phyloP scores from a whole-genome alignment of 1,139 yeast species.

The Suhomyces bribrorum region DNA sequence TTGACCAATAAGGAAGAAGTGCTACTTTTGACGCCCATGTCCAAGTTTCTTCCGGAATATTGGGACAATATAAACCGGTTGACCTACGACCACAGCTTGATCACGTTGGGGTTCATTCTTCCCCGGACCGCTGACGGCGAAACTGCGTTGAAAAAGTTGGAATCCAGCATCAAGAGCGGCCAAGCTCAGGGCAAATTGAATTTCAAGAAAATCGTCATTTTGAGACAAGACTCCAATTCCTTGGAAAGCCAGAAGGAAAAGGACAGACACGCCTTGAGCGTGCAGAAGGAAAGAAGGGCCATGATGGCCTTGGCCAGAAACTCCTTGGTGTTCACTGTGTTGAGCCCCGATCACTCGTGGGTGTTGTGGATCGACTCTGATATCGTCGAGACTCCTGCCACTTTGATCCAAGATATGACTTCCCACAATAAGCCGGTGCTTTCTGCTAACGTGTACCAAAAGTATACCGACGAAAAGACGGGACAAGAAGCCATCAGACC shows the following conservation, averaged over 20 bases:
- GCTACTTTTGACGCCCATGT: conserved; percentile 83
- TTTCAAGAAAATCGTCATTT: conserved; percentile 78
- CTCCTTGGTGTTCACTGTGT: conserved; percentile 83
- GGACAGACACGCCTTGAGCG: conserved; percentile 68
- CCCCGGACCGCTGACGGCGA: conserved; percentile 85
- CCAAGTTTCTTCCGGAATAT: conserved; percentile 77
- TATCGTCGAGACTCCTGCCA: conserved; percentile 81
- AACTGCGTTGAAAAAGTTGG: conserved; percentile 66
- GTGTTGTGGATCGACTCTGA: conserved; percentile 95
- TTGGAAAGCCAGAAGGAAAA: conserved; percentile 69
- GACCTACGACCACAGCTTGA: conserved; percentile 78
- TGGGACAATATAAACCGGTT: conserved; percentile 80
- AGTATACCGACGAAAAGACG: conserved; percentile 61
- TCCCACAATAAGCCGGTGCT: conserved; percentile 81
- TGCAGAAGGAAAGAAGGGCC: conserved; percentile 86
- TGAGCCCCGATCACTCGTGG: conserved; percentile 92
- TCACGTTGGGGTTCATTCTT: conserved; percentile 87
- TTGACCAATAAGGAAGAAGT: conserved; percentile 77
- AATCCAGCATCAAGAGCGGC: conserved; percentile 62
- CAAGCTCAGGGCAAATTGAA: conserved; percentile 56
- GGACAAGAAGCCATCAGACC: conserved; percentile 70
- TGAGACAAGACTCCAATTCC: conserved; percentile 87
- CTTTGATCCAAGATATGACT: conserved; percentile 85
- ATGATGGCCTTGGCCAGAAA: conserved; percentile 94
- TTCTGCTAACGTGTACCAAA: conserved; percentile 91